These are phyloP conservation scores for Falciphora oryzae DNA, from an alignment of 2,329 filamentous ascomycete species.

Conservation along the genomic window DNA sequence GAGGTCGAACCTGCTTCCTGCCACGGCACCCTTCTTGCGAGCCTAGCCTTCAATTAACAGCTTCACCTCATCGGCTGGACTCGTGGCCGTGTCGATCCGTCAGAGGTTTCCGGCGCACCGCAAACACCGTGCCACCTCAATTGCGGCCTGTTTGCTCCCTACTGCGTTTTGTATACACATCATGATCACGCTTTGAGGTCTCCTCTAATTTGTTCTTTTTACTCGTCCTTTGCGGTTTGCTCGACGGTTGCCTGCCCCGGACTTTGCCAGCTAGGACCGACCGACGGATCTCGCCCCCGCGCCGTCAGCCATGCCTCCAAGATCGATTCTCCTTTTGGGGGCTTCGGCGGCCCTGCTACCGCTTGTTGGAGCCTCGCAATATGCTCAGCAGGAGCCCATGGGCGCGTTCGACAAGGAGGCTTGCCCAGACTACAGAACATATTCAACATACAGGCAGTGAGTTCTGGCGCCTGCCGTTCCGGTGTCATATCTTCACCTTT, in stretches of 20 bases:
- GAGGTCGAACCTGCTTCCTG: background rate
- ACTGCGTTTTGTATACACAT: background rate
- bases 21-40: background rate
- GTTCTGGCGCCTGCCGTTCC: conserved; percentile 20
- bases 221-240: background rate
- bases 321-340: background rate
- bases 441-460: conserved; percentile 54
- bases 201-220: background rate
- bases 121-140: background rate
- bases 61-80: background rate
- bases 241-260: background rate
- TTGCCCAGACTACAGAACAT: conserved; percentile 60
- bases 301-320: background rate
- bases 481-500: background rate
- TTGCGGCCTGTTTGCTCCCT: background rate
- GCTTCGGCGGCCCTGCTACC: background rate
- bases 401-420: conserved; percentile 30
- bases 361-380: conserved; percentile 10
- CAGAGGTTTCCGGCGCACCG: background rate
- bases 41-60: background rate
- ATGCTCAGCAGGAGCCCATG: conserved; percentile 25
- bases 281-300: background rate
- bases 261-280: background rate
- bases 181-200: background rate
- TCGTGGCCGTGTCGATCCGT: background rate